phyloP scores from a whole-genome alignment of 306 rosid genomes.

The Ochetophila trinervis region DNA sequence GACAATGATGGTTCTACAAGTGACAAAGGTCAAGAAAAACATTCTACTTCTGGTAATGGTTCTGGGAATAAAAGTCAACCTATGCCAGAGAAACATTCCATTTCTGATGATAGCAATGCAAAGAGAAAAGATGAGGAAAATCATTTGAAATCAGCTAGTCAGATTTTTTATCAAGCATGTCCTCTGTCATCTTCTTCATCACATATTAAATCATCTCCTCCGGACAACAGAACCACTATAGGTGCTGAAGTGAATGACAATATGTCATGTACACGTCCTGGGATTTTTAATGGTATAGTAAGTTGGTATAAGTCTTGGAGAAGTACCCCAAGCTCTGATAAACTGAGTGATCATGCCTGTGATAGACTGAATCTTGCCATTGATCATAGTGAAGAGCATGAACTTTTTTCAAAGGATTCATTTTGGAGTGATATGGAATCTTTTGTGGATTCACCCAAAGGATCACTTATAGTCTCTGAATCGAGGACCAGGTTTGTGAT shows the following conservation, averaged over 20 bases:
- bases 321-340: slow-evolving; percentile 22
- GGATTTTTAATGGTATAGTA: slow-evolving; percentile 37
- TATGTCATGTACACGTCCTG: slow-evolving; percentile 23
- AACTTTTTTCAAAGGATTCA: slow-evolving; percentile 46
- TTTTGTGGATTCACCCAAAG: slow-evolving; percentile 54
- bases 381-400: slow-evolving; percentile 24
- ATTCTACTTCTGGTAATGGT: slow-evolving; percentile 20
- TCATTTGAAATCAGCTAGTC: slow-evolving; percentile 23
- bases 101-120: slow-evolving; percentile 6
- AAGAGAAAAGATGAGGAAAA: slow-evolving; percentile 30
- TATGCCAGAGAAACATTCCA: background rate
- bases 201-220: slow-evolving; percentile 24
- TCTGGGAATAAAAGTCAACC: slow-evolving; percentile 28
- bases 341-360: slow-evolving; percentile 29
- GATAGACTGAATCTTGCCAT: slow-evolving; percentile 25
- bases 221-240: slow-evolving; percentile 30
- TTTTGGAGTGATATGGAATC: slow-evolving; percentile 72
- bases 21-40: slow-evolving; percentile 31
- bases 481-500: slow-evolving; percentile 69
- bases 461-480: slow-evolving; percentile 46
- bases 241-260: slow-evolving; percentile 21
- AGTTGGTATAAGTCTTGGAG: slow-evolving; percentile 48
- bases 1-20: slow-evolving; percentile 28
- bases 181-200: slow-evolving; percentile 27
- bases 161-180: slow-evolving; percentile 38